Evolutionary conservation across 176 grass and related monocot species (phyloP), one percentile per base, ranked within the genome.

Genomic region (Avena sativa): DNA sequence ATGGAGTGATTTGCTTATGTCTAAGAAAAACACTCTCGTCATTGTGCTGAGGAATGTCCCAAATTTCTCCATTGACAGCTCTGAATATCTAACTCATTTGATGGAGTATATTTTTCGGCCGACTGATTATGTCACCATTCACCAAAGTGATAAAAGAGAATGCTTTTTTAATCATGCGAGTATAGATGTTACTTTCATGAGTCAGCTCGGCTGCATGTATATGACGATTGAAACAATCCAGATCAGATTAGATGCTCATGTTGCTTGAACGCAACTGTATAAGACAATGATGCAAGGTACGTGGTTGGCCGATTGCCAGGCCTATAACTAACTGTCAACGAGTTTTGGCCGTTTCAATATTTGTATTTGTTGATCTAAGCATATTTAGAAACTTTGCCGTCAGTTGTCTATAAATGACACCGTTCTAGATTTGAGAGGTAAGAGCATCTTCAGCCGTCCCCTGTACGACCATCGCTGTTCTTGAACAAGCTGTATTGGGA

Each of bases 131-230:
- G 36, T 71, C 67, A 40, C 36, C 3, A 3, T 71, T 20, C 14
- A 43, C 16, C 34, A 44, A 71, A 44, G 67, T 40, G 67, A 71
- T 36, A 20, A 71, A 71, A 43, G 3, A 16, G 11, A 71, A 71
- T 43, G 67, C 67, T 43, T 40, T 71, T 36, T 30, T 12, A 44
- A 20, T n/a, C 38, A 71, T 17, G 38, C 17, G 17, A 71, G 38
- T 44, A 9, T 71, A 44, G 68, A 46, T 38, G 38, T 71, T 71
- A 17, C 36, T 90, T 23, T 73, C 43, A 73, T 23, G 71, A 73
- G 2, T 73, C 44, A 48, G 20, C 19, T 71, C n/a, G 43, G 23
- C 40, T 5, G 44, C 19, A 5, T 6, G 44, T 8, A 23, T 49
- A 48, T 48, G 12, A 32, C 26, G 63, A 21, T 4, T 64, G 61